Percentiles rank a stretch among this genome's conserved stretches.
These are phyloP conservation scores for Alloteropsis semialata DNA, from an alignment of 176 grass and related monocot genomes.

Conservation along the genomic window DNA sequence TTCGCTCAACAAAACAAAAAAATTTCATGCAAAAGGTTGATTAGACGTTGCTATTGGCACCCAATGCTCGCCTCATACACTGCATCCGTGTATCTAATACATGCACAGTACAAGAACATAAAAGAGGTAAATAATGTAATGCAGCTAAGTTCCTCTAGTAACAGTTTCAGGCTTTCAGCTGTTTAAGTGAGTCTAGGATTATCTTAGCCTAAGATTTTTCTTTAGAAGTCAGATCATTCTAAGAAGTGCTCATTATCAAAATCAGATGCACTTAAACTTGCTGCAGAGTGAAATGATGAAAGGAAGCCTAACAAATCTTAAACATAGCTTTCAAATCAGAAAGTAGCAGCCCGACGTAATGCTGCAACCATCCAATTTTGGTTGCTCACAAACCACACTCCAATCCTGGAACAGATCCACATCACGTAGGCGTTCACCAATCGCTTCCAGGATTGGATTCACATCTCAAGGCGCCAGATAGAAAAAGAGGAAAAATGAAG, in stretches of 20 bases:
- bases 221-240: too few species aligned
- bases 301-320: not conserved
- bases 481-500: not conserved
- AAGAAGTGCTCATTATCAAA: not conserved
- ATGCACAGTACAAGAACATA: not conserved
- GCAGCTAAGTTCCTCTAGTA: not conserved
- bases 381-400: not conserved
- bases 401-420: conserved; percentile 31
- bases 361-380: not conserved
- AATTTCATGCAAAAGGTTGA: not conserved
- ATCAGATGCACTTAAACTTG: not conserved
- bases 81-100: not conserved
- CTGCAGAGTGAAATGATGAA: not conserved
- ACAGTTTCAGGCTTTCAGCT: not conserved
- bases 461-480: not conserved
- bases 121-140: not conserved
- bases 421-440: conserved; percentile 1
- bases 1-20: not conserved
- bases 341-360: too few species aligned
- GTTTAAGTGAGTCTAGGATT: not conserved
- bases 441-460: not conserved
- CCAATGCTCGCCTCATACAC: not conserved
- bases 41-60: not conserved
- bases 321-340: not conserved
- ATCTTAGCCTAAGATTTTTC: not conserved